Evolutionary conservation across 2,329 filamentous ascomycete genomes (phyloP), one percentile per base, ranked within the genome.

Genomic region (Alternaria viburni): DNA sequence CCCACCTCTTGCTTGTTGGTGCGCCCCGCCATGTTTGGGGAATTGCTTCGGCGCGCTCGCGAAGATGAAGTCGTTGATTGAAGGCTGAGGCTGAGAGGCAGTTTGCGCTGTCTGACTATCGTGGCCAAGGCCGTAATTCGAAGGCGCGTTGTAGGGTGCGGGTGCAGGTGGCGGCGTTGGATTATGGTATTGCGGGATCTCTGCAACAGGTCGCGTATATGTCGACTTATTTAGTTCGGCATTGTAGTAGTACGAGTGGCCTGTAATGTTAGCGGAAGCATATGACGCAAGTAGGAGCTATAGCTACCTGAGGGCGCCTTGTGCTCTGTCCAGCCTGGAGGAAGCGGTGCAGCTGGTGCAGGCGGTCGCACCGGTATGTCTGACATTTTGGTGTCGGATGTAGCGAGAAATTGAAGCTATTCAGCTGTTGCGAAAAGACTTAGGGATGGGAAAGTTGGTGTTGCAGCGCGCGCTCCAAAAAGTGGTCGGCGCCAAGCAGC

Each of bases 221-320:
- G 94, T 97, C 1, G 94, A 97, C 74, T 92, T 87, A 73, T 96
- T 93, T 1, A 92, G 95, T 59, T 87, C 84, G 49, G 89, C 84
- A 81, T 97, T 91, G 83, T 96, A 96, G 81, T 94, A 97, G 82
- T 97, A 97, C 26, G 86, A 86, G 79, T 97, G 93, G 5, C 93
- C 93, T 87, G 61, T 17, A 8, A 7, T 44, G 61, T 73, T 59
- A 75, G 70, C 57, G 64, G 61, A 55, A 50, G 25, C 32, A 52
- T 49, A 66, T 68, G 63, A 70, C 66, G 69, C 67, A 67, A 59
- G 49, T 13, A 23, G 59, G 67, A 36, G 25, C 25, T 44, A 32
- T 55, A 67, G 54, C 60, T 80, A 88, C 88, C 88, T 54, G 91
- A 90, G 6, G 93, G 94, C 56, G 94, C 93, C 81, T 90, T 94